Percentiles rank a stretch among this genome's conserved stretches.
phyloP scores from a whole-genome alignment of 371 early-diverging fungal genomes.

The Fennellomyces sp. region DNA sequence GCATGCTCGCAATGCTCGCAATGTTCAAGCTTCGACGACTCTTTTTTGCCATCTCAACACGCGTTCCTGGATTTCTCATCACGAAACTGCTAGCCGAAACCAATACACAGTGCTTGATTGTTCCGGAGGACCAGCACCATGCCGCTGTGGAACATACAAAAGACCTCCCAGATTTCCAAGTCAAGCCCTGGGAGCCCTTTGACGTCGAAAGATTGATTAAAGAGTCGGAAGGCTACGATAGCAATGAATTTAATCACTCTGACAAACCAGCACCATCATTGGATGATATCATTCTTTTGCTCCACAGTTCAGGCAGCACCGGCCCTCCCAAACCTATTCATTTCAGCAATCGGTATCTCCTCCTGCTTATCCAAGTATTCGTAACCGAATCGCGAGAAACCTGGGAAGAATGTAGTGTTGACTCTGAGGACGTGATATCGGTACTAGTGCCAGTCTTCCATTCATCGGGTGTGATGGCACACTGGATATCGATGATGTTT shows the following conservation, averaged over 20 bases:
- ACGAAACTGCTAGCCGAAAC: constrained; percentile 16
- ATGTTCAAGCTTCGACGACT: constrained; percentile 21
- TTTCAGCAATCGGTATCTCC: constrained; percentile 24
- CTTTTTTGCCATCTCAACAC: constrained; percentile 18
- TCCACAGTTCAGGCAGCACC: constrained; percentile 30
- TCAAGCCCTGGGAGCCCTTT: not conserved
- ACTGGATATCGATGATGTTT: too few species aligned
- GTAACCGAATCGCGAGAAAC: too few species aligned
- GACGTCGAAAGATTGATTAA: constrained; percentile 3
- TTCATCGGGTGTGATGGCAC: too few species aligned
- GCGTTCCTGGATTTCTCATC: constrained; percentile 24
- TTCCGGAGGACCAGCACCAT: not conserved
- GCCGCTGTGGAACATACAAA: not conserved
- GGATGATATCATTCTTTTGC: too few species aligned
- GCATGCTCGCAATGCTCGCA: constrained; percentile 19
- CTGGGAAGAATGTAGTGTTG: too few species aligned
- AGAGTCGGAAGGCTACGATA: not conserved
- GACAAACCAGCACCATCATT: not conserved
- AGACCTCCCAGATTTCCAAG: not conserved
- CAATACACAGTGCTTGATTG: constrained; percentile 9
- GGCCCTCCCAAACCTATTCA: constrained; percentile 27
- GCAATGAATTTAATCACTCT: not conserved
- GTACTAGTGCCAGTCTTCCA: too few species aligned
- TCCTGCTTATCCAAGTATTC: too few species aligned
- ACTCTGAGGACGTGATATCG: too few species aligned